Base-by-base conservation (phyloP, 163 green algal genomes). In the Prototheca wickerhamii region DNA sequence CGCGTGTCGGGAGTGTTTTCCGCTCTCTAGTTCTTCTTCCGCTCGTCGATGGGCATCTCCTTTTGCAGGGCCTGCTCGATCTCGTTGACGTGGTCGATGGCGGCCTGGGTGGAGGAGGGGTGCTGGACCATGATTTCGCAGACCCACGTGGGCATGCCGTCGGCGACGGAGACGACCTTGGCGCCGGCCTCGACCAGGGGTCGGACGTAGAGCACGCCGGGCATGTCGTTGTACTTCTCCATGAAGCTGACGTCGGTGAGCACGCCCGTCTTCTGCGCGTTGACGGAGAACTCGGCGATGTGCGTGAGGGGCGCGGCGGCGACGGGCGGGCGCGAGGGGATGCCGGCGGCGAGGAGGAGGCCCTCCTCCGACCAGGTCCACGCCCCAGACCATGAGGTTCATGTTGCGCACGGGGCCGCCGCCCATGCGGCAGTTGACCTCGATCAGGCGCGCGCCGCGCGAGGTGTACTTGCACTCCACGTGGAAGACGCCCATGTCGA, bases 361-460 rank as follows among this genome's bases (percentile, higher is more conserved):
- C 91, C 77, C 81, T 95, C 87, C 74, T 95, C 88, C 58, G n/a
- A 96, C 88, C 52, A 96, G 71, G 71, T 96, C 89, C 44, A 96
- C 88, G 2, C 89, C 89, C 86, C 86, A 95, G 49, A 94, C 82
- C 51, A 92, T 71, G 76, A 89, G 76, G 76, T 93, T 95, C 64
- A 82, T 93, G 69, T 87, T 84, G n/a, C 86, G 71, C 34, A 95
- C 89, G 10, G 86, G 86, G 7, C 86, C 87, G 4, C 88, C 88
- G 0, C 88, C 88, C 88, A 96, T 96, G 66, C 89, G 79, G 76
- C 82, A 88, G 76, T 96, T 96, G 70, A 96, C 84, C 78, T 96
- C 88, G 58, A 96, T 96, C 25, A 96, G 79, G 3, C 87, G 75
- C 4, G 88, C 72, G 4, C 89, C 89, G 7, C 80, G 70, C 32